Evolutionary conservation across 441 rosid genomes (phyloP).

Genomic region (Geranium incanum): DNA sequence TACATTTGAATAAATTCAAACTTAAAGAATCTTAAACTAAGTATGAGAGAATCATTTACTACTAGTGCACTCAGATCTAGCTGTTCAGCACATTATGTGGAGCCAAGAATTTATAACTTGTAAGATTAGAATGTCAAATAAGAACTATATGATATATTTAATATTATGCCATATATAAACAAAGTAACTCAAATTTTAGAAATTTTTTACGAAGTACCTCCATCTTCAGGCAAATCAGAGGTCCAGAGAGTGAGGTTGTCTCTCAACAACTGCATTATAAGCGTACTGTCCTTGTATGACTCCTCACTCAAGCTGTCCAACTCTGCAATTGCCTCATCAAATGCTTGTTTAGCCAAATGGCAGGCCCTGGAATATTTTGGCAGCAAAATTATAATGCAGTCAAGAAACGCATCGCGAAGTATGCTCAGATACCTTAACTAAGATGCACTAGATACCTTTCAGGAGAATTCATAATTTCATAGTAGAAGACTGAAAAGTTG

Average conservation of each 20-base stretch:
- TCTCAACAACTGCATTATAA: constrained; percentile 95
- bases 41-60: not conserved
- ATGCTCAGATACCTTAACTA: not conserved
- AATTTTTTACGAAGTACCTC: constrained; percentile 38
- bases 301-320: constrained; percentile 94
- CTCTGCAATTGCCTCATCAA: constrained; percentile 98
- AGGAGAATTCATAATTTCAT: constrained; percentile 98
- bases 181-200: too few species aligned
- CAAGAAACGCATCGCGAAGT: not conserved
- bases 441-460: constrained; percentile 44
- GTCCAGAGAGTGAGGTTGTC: constrained; percentile 99
- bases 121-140: too few species aligned
- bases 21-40: not conserved
- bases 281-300: constrained; percentile 95
- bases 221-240: constrained; percentile 98
- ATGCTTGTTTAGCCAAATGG: constrained; percentile 38
- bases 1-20: constrained; percentile 20
- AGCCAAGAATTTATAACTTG: not conserved
- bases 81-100: not conserved
- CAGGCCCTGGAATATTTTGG: constrained; percentile 61
- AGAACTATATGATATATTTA: too few species aligned
- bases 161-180: too few species aligned
- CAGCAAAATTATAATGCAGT: not conserved
- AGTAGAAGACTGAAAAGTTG: constrained; percentile 94
- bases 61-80: not conserved